Evolutionary conservation across 768 basidiomycete species (phyloP).

Genomic region (Lactarius pseudohatsudake): DNA sequence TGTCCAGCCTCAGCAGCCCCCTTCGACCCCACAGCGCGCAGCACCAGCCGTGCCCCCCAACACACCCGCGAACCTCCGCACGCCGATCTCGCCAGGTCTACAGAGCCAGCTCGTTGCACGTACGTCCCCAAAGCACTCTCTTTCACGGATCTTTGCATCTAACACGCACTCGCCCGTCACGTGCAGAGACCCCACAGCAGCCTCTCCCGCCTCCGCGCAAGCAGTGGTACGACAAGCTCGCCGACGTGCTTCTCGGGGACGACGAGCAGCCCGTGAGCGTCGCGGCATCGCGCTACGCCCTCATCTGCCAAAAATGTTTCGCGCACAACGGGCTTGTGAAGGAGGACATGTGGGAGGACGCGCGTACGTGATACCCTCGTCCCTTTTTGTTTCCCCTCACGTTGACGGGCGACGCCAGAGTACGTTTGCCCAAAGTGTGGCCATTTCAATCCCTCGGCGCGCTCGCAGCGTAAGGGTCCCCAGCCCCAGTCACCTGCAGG

Average conservation of each 20-base stretch:
- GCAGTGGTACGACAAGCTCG: slow-evolving; percentile 85
- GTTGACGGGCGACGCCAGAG: slow-evolving; percentile 45
- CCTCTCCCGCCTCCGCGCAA: slow-evolving; percentile 57
- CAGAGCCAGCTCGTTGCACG: slow-evolving; percentile 41
- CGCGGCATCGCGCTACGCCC: slow-evolving; percentile 61
- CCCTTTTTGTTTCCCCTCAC: background rate
- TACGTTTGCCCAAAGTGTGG: slow-evolving; percentile 86
- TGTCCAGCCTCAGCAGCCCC: slow-evolving; percentile 36
- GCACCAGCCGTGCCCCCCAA: slow-evolving; percentile 34
- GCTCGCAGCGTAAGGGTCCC: slow-evolving; percentile 23
- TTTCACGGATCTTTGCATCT: background rate
- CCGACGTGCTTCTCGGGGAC: slow-evolving; percentile 83
- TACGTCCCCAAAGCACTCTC: slow-evolving; percentile 31
- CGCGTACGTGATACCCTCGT: slow-evolving; percentile 58
- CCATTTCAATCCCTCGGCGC: slow-evolving; percentile 65
- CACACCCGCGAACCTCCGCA: slow-evolving; percentile 23
- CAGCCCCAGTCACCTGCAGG: background rate
- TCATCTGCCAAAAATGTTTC: slow-evolving; percentile 88
- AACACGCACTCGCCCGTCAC: background rate
- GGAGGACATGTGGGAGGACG: slow-evolving; percentile 76
- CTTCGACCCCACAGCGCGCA: slow-evolving; percentile 28
- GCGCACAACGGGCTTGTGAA: slow-evolving; percentile 86
- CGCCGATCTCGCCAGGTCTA: slow-evolving; percentile 32
- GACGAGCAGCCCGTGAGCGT: slow-evolving; percentile 51
- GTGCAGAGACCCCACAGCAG: slow-evolving; percentile 41